Evolutionary conservation across 1,284 basidiomycete species (phyloP).

Genomic region (Neonothopanus nambi): DNA sequence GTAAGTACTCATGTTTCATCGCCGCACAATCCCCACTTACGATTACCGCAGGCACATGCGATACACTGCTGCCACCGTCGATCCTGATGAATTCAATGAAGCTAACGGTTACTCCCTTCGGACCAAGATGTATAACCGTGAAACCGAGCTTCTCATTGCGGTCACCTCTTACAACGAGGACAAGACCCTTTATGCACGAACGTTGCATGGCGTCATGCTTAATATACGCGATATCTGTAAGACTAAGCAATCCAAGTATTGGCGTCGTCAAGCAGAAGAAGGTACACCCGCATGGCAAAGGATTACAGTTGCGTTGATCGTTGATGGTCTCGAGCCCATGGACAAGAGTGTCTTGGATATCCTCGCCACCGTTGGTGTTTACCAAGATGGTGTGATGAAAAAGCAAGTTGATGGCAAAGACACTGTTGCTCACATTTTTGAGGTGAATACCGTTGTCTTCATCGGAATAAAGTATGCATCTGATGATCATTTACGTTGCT

Average conservation of each 20-base stretch:
- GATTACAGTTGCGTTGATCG: slow-evolving; percentile 89
- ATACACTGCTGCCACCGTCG: slow-evolving; percentile 89
- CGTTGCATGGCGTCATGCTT: slow-evolving; percentile 93
- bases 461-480: slow-evolving; percentile 8
- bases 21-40: not conserved
- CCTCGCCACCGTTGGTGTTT: slow-evolving; percentile 85
- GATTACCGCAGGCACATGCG: slow-evolving; percentile 66
- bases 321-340: slow-evolving; percentile 95
- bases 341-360: slow-evolving; percentile 93
- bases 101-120: slow-evolving; percentile 85
- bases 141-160: slow-evolving; percentile 92
- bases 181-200: slow-evolving; percentile 91
- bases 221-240: slow-evolving; percentile 99
- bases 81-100: slow-evolving; percentile 90
- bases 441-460: slow-evolving; percentile 45
- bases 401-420: slow-evolving; percentile 91
- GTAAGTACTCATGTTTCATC: slow-evolving; percentile 45
- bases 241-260: slow-evolving; percentile 94
- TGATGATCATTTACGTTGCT: slow-evolving; percentile 13
- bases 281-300: slow-evolving; percentile 90
- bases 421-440: slow-evolving; percentile 89
- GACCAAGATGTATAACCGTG: slow-evolving; percentile 81
- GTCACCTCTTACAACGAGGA: slow-evolving; percentile 92
- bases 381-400: slow-evolving; percentile 97
- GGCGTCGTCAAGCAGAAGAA: slow-evolving; percentile 82